Conservation (phyloP, 2,329 filamentous ascomycete genomes). For the Aspergillus novoparasiticus region DNA sequence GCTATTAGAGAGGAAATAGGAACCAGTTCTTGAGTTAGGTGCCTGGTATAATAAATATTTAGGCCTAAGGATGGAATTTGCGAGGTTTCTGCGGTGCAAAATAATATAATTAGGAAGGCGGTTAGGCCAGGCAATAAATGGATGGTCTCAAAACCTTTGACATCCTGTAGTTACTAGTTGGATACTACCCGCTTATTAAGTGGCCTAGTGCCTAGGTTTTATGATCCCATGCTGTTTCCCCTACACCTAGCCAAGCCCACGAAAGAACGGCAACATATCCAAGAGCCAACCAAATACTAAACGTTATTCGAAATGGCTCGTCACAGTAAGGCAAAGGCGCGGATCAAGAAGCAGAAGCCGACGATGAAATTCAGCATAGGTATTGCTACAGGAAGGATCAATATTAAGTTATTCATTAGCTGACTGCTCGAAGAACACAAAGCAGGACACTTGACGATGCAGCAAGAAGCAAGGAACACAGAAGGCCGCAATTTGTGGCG, state of each 20-base stretch:
- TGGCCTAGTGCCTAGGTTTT: not conserved
- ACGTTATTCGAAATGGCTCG: slow-evolving; percentile 19
- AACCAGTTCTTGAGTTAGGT: too few species aligned
- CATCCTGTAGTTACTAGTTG: too few species aligned
- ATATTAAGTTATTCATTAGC: not conserved
- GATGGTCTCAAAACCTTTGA: too few species aligned
- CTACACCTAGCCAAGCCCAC: not conserved
- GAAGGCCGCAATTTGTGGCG: slow-evolving; percentile 53
- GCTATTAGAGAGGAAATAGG: too few species aligned
- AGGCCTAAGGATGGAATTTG: too few species aligned
- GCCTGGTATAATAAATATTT: too few species aligned
- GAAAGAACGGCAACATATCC: not conserved
- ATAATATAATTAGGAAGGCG: too few species aligned
- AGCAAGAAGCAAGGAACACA: slow-evolving; percentile 62
- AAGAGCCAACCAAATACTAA: not conserved
- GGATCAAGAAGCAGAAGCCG: slow-evolving; percentile 11
- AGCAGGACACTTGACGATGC: slow-evolving; percentile 47
- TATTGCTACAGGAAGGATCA: not conserved
- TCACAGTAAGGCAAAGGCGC: slow-evolving; percentile 18
- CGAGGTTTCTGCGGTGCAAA: too few species aligned
- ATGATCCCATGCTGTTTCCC: not conserved
- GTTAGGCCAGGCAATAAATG: too few species aligned
- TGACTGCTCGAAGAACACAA: slow-evolving; percentile 19
- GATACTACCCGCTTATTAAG: too few species aligned
- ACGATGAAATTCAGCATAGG: slow-evolving; percentile 2